Base-by-base conservation (phyloP, 371 early-diverging fungal genomes). In the Circinella minor region DNA sequence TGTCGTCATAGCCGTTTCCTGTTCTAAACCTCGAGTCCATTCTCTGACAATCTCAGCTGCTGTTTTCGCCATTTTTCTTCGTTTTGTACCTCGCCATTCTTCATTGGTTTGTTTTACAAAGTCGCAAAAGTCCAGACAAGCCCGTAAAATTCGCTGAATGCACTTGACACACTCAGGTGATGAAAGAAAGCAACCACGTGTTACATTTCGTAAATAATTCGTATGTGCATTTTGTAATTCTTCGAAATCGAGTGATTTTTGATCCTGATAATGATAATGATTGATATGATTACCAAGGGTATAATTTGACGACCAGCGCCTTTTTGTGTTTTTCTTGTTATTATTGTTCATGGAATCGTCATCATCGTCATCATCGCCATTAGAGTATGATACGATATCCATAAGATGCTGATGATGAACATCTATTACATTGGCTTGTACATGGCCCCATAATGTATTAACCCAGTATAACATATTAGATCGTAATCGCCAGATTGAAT, bases 361-460 rank as follows among this genome's bases (percentile, higher is more conserved):
- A 3, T 51, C 14, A 51, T 51, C 14, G 15, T 51, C 14, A n/a
- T 51, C 5, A 15, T 7, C 27, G 1, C 7, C 57, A 7, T 18
- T 27, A 11, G 57, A 34, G 5, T 69, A 63, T 9, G 77, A 48
- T 2, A 75, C 78, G 13, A 61, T 65, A 8, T 72, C 63, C 9
- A 80, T 72, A 34, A 80, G 67, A 7, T 66, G 51, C 10, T 76
- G 68, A 60, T 78, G 79, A 61, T 76, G 79, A 34, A 57, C 57
- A 34, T 57, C 51, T 34, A 18, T 46, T 38, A 34, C 10, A 60
- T 72, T 59, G 81, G 91, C 92, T 88, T 94, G 94, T 9, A 92
- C 75, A 79, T 94, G 92, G 15, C 81, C 80, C 94, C 94, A 94
- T 36, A 93, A 69, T 27, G 87, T 81, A 73, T 92, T 90, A 3